phyloP scores from a whole-genome alignment of 495 filamentous ascomycete species.

The Geopyxis carbonaria region DNA sequence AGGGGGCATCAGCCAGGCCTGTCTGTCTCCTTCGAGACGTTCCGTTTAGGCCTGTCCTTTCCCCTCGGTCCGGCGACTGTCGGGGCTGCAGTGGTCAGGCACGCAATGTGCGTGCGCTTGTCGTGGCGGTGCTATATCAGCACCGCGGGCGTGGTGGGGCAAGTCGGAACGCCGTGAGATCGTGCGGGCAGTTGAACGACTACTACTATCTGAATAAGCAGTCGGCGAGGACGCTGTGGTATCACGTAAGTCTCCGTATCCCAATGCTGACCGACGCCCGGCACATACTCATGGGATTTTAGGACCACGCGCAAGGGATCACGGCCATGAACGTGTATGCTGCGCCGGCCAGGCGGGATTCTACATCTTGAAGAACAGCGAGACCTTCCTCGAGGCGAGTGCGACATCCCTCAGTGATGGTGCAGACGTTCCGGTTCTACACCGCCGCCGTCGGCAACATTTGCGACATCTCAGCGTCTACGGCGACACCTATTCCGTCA shows the following conservation, averaged over 20 bases:
- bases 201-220: slow-evolving; percentile 47
- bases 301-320: slow-evolving; percentile 32
- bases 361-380: slow-evolving; percentile 30
- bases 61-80: no score
- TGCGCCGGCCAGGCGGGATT: slow-evolving; percentile 36
- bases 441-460: no score
- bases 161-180: no score
- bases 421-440: slow-evolving; percentile 23
- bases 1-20: no score
- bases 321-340: slow-evolving; percentile 39
- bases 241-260: slow-evolving; percentile 30
- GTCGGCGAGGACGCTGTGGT: slow-evolving; percentile 37
- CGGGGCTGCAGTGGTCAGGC: no score
- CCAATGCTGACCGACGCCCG: not conserved
- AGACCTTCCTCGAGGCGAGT: slow-evolving; percentile 31
- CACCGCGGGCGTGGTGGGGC: no score
- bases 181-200: slow-evolving; percentile 41
- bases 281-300: not conserved
- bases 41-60: no score
- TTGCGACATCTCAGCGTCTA: slow-evolving; percentile 36
- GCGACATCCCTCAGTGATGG: slow-evolving; percentile 26
- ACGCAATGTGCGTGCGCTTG: no score
- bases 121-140: no score
- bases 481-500: slow-evolving; percentile 41
- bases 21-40: no score